These are phyloP conservation scores for Trichophyton equinum DNA, from an alignment of 2,329 filamentous ascomycete species.

Conservation along the genomic window DNA sequence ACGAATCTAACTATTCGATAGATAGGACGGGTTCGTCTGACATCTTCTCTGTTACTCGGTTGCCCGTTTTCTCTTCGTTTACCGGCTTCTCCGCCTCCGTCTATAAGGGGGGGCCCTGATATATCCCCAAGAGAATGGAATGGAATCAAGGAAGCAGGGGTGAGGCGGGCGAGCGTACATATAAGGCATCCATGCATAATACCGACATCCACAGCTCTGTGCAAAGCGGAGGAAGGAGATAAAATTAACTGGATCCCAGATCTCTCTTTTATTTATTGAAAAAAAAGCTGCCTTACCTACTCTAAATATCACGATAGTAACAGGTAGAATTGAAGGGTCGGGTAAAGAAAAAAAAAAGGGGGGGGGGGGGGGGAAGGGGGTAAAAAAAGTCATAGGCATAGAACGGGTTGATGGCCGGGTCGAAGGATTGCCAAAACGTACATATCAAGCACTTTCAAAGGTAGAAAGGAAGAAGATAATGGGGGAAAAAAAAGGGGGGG, in stretches of 20 bases:
- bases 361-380: background rate
- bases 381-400: background rate
- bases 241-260: background rate
- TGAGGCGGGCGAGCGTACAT: background rate
- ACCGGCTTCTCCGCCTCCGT: no score
- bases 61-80: no score
- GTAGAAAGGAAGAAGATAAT: background rate
- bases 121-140: no score
- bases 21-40: no score
- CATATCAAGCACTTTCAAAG: background rate
- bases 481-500: background rate
- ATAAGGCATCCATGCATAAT: background rate
- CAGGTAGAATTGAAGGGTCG: background rate
- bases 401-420: background rate
- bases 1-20: no score
- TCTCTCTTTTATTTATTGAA: background rate
- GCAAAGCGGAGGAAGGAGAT: background rate
- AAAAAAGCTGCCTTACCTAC: background rate
- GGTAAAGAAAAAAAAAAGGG: background rate
- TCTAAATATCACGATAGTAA: background rate
- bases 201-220: background rate
- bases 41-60: no score
- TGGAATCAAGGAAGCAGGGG: constrained; percentile 24
- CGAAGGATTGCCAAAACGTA: background rate
- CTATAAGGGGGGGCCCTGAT: no score